Conservation (phyloP, 371 early-diverging fungal species). For the Zancudomyces culisetae region DNA sequence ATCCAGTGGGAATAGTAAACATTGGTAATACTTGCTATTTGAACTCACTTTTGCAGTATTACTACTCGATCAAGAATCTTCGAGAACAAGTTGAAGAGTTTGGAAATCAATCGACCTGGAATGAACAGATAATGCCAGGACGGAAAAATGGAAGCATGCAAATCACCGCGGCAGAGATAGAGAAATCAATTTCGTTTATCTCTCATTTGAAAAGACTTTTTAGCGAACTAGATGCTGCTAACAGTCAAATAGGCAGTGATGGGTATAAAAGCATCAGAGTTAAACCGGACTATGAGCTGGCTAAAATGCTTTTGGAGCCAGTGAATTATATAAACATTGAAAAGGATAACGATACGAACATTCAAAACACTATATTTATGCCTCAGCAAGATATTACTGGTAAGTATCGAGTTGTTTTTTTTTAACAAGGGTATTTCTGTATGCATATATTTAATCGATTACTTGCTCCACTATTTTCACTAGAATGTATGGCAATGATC, state of each 20-base stretch:
- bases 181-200: conserved; percentile 18
- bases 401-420: neutral
- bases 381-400: conserved; percentile 6
- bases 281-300: conserved; percentile 15
- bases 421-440: neutral
- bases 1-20: conserved; percentile 54
- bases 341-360: neutral
- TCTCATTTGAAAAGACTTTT: conserved; percentile 22
- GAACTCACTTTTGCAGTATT: conserved; percentile 59
- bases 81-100: conserved; percentile 32
- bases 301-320: conserved; percentile 13
- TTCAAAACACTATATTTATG: neutral
- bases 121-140: conserved; percentile 37
- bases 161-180: conserved; percentile 32
- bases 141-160: conserved; percentile 32
- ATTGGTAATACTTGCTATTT: conserved; percentile 87
- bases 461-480: neutral
- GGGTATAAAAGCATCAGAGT: conserved; percentile 4
- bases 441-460: neutral
- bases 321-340: neutral
- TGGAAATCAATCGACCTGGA: conserved; percentile 31
- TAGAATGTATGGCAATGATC: conserved; percentile 1
- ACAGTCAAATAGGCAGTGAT: conserved; percentile 6
- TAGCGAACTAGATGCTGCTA: conserved; percentile 4
- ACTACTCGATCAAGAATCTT: conserved; percentile 47